phyloP scores from a whole-genome alignment of 257 asterid species.

The Solanum gandarillasii region DNA sequence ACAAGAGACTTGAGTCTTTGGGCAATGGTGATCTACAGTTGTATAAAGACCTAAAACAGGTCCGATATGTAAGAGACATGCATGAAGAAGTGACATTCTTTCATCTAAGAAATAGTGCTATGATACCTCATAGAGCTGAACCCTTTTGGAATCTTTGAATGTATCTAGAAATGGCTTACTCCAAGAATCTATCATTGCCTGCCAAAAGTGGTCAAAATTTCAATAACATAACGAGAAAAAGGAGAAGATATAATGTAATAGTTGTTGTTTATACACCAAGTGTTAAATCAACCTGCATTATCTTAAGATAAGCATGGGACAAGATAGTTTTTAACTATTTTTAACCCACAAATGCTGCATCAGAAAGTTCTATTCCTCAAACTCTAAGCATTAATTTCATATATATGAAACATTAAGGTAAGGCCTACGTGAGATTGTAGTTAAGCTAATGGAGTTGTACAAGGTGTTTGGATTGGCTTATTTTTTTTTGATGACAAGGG shows the following conservation, averaged over 20 bases:
- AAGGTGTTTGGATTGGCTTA: not conserved
- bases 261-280: not conserved
- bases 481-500: too few species aligned
- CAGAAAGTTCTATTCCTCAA: not conserved
- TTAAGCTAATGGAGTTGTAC: not conserved
- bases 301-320: not conserved
- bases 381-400: not conserved
- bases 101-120: not conserved
- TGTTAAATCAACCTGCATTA: not conserved
- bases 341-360: not conserved
- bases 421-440: not conserved
- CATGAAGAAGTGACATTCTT: not conserved
- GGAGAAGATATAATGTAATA: not conserved
- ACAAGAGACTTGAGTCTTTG: not conserved
- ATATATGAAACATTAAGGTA: not conserved
- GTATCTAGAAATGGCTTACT: slow-evolving; percentile 50
- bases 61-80: not conserved
- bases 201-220: slow-evolving; percentile 11
- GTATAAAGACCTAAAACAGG: not conserved
- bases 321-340: not conserved
- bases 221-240: not conserved
- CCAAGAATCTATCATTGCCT: slow-evolving; percentile 90
- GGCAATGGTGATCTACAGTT: not conserved
- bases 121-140: slow-evolving; percentile 65
- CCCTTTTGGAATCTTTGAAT: slow-evolving; percentile 36